phyloP scores from a whole-genome alignment of 2,329 filamentous ascomycete species.

The Rhynchosporium graminicola region DNA sequence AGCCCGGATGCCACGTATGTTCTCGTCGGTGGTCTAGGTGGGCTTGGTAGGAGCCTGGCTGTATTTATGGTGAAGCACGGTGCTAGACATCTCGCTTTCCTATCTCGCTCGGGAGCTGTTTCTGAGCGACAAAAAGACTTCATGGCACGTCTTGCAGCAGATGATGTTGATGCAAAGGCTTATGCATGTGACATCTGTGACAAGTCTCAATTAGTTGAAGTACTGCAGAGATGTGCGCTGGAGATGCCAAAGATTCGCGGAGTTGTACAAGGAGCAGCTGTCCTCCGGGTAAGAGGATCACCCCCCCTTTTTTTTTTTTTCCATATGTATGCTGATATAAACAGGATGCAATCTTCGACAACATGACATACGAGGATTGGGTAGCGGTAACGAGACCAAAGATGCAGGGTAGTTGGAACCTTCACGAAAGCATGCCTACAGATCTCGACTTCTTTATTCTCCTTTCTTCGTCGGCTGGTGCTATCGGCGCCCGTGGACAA shows the following conservation, averaged over 20 bases:
- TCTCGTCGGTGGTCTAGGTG: constrained; percentile 39
- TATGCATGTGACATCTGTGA: constrained; percentile 17
- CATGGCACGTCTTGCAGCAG: constrained; percentile 36
- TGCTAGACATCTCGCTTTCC: constrained; percentile 36
- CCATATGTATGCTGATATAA: background rate
- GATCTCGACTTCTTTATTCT: too few species aligned
- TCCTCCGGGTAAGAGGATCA: constrained; percentile 9
- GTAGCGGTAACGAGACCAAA: too few species aligned
- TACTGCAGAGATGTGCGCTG: background rate
- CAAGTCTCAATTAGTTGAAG: background rate
- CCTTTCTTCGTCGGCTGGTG: too few species aligned
- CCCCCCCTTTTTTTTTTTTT: background rate
- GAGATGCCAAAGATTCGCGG: constrained; percentile 12
- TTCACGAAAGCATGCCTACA: too few species aligned
- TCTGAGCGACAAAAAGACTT: constrained; percentile 7
- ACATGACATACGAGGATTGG: constrained; percentile 42
- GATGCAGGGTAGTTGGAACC: too few species aligned
- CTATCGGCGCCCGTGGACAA: too few species aligned
- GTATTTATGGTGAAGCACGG: constrained; percentile 31
- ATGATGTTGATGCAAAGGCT: constrained; percentile 44
- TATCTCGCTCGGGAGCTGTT: constrained; percentile 34
- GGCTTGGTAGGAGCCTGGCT: constrained; percentile 35
- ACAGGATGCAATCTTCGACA: constrained; percentile 24
- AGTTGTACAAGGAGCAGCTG: constrained; percentile 13
- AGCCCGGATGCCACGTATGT: constrained; percentile 32